Base-by-base conservation (phyloP, 2,329 filamentous ascomycete genomes). In the Neonectria magnoliae region DNA sequence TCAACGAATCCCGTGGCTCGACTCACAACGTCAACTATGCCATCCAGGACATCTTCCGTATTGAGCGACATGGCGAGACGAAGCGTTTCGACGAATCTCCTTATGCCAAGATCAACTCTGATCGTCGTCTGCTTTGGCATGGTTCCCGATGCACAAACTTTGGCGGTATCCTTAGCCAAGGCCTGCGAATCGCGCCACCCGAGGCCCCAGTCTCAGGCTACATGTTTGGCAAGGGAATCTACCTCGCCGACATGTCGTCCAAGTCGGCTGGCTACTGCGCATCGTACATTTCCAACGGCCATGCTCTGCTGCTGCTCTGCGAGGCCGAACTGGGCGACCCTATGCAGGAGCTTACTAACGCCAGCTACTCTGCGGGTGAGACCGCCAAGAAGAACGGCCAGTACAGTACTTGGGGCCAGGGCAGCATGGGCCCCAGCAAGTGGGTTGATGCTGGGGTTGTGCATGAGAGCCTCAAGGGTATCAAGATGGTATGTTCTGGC, bases 151-250 rank as follows among this genome's bases (percentile, higher is more conserved):
- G 85, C 33, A 96, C 92, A 57, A 97, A 97, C 77, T 97, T 90
- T 69, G 93, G 91, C 74, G 94, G 93, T 74, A 97, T 97, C 64
- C 87, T 97, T 45, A 91, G 89, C 62, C 93, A 97, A 78, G 94
- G 94, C 68, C 86, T 97, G 7, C 91, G 93, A n/a, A 97, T 97
- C 69, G 94, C 94, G 7, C 94, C 94, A 0, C 91, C 91, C 0
- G 91, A 97, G 77, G 93, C 93, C 0, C 94, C 93, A 0, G 89
- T 89, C 0, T 87, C 84, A 5, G 93, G 93, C 1, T 94, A 95
- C 81, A 95, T 95, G 91, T 97, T 97, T 70, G 93, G 91, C 62
- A 97, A 97, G 78, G 93, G 93, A 48, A 91, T 97, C 51, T 97
- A 97, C 75, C 86, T 97, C 2, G 93, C 93, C 2, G 93, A 97